A percentile compares a stretch with the other conserved stretches of the same genome.
phyloP scores from a whole-genome alignment of 2,329 filamentous ascomycete genomes.

The Nigrospora oryzae region DNA sequence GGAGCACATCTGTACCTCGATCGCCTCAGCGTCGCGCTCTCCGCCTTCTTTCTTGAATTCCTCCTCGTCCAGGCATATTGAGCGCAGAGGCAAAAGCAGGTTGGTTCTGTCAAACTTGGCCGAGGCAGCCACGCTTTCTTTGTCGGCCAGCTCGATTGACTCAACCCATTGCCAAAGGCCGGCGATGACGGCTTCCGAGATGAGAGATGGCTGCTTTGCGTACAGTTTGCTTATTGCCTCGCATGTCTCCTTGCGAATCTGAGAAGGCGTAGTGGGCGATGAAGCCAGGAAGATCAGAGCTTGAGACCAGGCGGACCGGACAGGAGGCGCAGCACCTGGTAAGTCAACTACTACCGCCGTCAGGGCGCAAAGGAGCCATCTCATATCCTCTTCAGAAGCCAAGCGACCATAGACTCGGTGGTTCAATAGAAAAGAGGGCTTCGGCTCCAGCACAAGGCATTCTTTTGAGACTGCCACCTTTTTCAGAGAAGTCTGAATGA shows the following conservation, averaged over 20 bases:
- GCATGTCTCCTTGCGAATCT: slow-evolving; percentile 55
- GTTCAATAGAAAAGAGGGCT: slow-evolving; percentile 81
- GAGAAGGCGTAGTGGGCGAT: slow-evolving; percentile 50
- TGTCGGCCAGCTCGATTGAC: slow-evolving; percentile 60
- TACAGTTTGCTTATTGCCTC: slow-evolving; percentile 59
- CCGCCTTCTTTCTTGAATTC: slow-evolving; percentile 34
- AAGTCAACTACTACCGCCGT: slow-evolving; percentile 50
- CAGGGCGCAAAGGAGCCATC: slow-evolving; percentile 68
- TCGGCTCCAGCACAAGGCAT: slow-evolving; percentile 62
- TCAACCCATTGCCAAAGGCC: slow-evolving; percentile 78
- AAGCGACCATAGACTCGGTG: slow-evolving; percentile 79
- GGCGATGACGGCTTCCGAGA: slow-evolving; percentile 56
- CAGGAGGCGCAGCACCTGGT: slow-evolving; percentile 36
- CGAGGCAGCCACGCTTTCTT: slow-evolving; percentile 62
- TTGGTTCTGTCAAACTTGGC: slow-evolving; percentile 57
- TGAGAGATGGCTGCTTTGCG: slow-evolving; percentile 41
- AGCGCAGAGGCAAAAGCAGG: slow-evolving; percentile 51
- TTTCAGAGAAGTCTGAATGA: slow-evolving; percentile 39
- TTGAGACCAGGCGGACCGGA: slow-evolving; percentile 71
- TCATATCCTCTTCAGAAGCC: slow-evolving; percentile 62
- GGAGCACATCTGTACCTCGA: slow-evolving; percentile 66
- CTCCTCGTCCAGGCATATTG: slow-evolving; percentile 54
- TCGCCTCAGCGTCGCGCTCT: slow-evolving; percentile 32
- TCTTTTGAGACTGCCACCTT: slow-evolving; percentile 56
- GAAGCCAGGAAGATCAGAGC: slow-evolving; percentile 73